phyloP scores from a whole-genome alignment of 2,329 filamentous ascomycete species.

The Talaromyces sp. region DNA sequence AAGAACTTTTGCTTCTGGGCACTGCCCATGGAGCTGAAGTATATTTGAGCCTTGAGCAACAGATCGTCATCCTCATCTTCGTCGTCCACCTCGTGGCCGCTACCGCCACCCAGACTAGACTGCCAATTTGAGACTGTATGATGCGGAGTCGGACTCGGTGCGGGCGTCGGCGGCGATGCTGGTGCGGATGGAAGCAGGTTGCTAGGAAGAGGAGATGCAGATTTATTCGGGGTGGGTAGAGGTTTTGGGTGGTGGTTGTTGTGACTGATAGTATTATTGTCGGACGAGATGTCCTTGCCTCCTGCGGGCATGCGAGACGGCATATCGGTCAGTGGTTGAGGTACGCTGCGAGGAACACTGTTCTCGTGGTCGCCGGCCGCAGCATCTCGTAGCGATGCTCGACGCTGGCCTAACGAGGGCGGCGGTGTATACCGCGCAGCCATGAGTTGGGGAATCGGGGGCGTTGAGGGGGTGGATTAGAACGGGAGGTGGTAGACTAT shows the following conservation, averaged over 20 bases:
- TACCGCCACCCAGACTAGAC: conserved; percentile 22
- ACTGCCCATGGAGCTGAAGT: conserved; percentile 74
- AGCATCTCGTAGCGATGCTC: conserved; percentile 28
- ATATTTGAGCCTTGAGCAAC: conserved; percentile 71
- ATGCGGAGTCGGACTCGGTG: conserved; percentile 63
- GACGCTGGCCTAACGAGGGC: conserved; percentile 27
- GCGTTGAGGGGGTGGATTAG: not conserved
- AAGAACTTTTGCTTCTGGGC: conserved; percentile 76
- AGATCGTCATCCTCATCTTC: conserved; percentile 76
- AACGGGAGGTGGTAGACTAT: not conserved
- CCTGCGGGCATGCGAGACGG: conserved; percentile 29
- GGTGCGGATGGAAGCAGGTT: conserved; percentile 63
- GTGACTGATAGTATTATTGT: conserved; percentile 21
- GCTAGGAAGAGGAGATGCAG: conserved; percentile 53
- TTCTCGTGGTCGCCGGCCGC: conserved; percentile 30
- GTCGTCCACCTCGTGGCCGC: not conserved
- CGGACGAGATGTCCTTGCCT: conserved; percentile 29
- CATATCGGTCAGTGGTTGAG: conserved; percentile 30
- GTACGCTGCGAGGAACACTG: conserved; percentile 25
- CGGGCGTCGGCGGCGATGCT: conserved; percentile 64
- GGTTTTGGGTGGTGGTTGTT: conserved; percentile 30
- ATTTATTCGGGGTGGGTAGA: conserved; percentile 52
- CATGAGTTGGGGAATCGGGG: conserved; percentile 8
- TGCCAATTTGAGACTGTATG: conserved; percentile 55
- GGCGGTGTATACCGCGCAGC: conserved; percentile 22